Conservation (phyloP, 202 grass and related monocot genomes). For the Alloteropsis angusta region DNA sequence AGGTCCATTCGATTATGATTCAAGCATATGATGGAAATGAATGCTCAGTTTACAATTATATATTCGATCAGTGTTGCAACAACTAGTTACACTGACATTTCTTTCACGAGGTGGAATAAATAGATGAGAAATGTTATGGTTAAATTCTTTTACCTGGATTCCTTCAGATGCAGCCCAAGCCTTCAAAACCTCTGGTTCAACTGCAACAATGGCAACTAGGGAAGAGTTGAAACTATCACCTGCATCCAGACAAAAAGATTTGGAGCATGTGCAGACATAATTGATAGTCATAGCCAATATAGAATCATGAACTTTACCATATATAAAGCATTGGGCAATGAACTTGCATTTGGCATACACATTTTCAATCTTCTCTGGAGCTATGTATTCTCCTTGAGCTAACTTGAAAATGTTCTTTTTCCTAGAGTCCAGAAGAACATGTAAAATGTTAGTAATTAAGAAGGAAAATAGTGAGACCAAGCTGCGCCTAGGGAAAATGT, state of each 20-base stretch:
- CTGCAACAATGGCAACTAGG: slow-evolving; percentile 61
- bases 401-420: slow-evolving; percentile 99
- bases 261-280: not conserved
- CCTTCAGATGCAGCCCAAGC: slow-evolving; percentile 81
- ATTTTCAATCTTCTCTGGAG: slow-evolving; percentile 96
- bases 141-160: slow-evolving; percentile 56
- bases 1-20: not conserved
- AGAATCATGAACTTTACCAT: slow-evolving; percentile 52
- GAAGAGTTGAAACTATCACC: slow-evolving; percentile 88
- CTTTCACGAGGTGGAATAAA: not conserved
- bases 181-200: slow-evolving; percentile 78
- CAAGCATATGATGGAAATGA: not conserved
- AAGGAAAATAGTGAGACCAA: not conserved
- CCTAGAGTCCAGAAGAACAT: slow-evolving; percentile 24
- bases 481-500: not conserved
- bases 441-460: not conserved
- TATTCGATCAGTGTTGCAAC: not conserved
- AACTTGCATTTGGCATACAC: slow-evolving; percentile 95
- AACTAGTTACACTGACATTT: not conserved
- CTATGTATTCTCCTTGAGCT: slow-evolving; percentile 95
- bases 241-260: slow-evolving; percentile 24
- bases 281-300: not conserved
- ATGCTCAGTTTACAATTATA: not conserved
- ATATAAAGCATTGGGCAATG: slow-evolving; percentile 74
- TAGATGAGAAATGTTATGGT: not conserved